These are phyloP conservation scores for Chytriomyces confervae DNA, from an alignment of 192 early-diverging fungal species.

Conservation along the genomic window DNA sequence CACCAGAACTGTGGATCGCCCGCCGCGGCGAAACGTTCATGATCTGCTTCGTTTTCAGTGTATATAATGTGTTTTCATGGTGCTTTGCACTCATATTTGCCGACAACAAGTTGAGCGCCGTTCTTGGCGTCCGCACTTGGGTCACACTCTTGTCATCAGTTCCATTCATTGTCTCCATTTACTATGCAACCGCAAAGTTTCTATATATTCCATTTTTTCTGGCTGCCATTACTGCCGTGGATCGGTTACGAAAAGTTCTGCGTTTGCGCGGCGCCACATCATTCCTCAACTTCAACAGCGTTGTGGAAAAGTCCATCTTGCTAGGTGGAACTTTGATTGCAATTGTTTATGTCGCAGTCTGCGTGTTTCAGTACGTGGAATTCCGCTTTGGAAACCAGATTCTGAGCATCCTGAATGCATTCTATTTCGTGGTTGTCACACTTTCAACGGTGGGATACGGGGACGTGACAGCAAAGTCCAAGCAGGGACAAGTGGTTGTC, in stretches of 20 bases:
- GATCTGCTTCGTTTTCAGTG: constrained; percentile 7
- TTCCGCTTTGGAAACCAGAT: constrained; percentile 48
- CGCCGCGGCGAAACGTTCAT: constrained; percentile 50
- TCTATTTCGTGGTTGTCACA: constrained; percentile 69
- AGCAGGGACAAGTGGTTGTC: constrained; percentile 59
- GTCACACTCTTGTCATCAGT: constrained; percentile 58
- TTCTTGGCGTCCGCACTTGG: constrained; percentile 54
- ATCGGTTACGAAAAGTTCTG: constrained; percentile 60
- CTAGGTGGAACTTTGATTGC: constrained; percentile 59
- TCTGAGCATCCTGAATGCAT: neutral
- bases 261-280: constrained; percentile 45
- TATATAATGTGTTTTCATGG: constrained; percentile 15
- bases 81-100: neutral
- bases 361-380: constrained; percentile 69
- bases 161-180: constrained; percentile 60
- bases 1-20: constrained; percentile 58
- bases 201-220: constrained; percentile 72
- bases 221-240: constrained; percentile 60
- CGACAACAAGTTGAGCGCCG: constrained; percentile 27
- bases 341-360: constrained; percentile 67
- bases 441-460: constrained; percentile 77
- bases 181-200: constrained; percentile 50
- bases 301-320: constrained; percentile 59
- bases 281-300: constrained; percentile 29
- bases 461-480: constrained; percentile 65